Percentiles rank a stretch among this genome's conserved stretches.
Evolutionary conservation across 257 asterid species (phyloP).

Genomic region (Penstemon barbatus): DNA sequence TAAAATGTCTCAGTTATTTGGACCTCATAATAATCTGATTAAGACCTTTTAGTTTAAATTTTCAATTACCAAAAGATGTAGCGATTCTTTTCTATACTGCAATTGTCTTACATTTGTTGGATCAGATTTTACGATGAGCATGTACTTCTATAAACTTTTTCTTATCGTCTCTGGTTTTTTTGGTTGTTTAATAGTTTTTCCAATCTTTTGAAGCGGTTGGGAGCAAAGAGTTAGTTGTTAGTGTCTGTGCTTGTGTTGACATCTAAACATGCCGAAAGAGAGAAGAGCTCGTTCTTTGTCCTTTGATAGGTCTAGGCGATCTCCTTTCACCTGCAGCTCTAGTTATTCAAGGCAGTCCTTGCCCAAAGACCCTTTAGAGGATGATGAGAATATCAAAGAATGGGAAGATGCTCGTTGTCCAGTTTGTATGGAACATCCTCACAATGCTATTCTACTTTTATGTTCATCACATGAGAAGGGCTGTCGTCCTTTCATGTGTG

Average conservation of each 20-base stretch:
- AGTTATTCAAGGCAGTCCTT: constrained; percentile 42
- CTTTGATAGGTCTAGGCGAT: constrained; percentile 61
- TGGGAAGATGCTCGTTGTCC: constrained; percentile 97
- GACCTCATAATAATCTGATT: background rate
- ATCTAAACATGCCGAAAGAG: constrained; percentile 63
- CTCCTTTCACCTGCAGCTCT: constrained; percentile 61
- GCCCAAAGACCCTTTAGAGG: constrained; percentile 56
- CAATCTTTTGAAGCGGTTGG: constrained; percentile 16
- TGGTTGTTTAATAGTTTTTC: constrained; percentile 16
- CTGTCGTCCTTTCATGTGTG: constrained; percentile 90
- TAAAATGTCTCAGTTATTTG: background rate
- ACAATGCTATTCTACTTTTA: constrained; percentile 79
- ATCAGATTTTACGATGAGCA: background rate
- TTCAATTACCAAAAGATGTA: background rate
- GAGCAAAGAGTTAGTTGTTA: constrained; percentile 9
- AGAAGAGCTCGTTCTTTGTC: constrained; percentile 74
- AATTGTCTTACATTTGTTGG: background rate
- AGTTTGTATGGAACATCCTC: constrained; percentile 94
- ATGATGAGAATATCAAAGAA: constrained; percentile 51
- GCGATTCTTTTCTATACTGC: background rate
- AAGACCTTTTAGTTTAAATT: background rate
- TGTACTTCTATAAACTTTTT: background rate
- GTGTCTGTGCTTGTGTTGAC: constrained; percentile 14
- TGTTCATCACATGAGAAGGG: constrained; percentile 88
- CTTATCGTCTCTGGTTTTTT: constrained; percentile 5